Conservation (phyloP, 768 basidiomycete species). For the Suillus sp. region DNA sequence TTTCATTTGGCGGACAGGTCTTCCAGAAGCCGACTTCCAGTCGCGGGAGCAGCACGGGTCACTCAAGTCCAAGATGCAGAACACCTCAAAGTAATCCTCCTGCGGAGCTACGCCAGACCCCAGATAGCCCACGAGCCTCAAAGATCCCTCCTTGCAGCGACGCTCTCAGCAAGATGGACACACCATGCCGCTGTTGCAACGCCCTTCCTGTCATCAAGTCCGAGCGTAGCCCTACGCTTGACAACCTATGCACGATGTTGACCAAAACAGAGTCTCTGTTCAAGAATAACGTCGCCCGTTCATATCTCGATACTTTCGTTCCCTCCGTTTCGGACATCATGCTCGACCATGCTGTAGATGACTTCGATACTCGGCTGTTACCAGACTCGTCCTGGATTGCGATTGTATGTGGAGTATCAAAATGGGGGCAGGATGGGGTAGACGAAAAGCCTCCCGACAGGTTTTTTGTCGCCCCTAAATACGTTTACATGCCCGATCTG, state of each 20-base stretch:
- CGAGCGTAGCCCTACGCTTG: background rate
- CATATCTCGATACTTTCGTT: constrained; percentile 8
- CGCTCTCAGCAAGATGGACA: constrained; percentile 35
- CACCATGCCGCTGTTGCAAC: constrained; percentile 56
- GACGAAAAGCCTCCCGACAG: constrained; percentile 54
- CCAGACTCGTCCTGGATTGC: constrained; percentile 78
- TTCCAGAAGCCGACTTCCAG: constrained; percentile 51
- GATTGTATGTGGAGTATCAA: constrained; percentile 73
- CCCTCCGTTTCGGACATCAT: constrained; percentile 1
- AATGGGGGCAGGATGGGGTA: constrained; percentile 40
- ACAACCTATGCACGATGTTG: background rate
- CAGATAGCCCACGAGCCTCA: background rate
- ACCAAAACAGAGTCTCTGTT: background rate
- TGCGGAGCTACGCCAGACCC: background rate
- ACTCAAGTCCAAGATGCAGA: constrained; percentile 36
- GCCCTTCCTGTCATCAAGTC: constrained; percentile 54
- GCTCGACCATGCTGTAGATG: constrained; percentile 21
- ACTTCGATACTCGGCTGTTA: constrained; percentile 47
- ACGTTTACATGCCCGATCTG: constrained; percentile 84
- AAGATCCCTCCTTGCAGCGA: constrained; percentile 20
- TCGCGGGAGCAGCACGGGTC: constrained; percentile 36
- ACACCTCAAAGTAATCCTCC: constrained; percentile 8
- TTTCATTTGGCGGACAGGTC: constrained; percentile 81
- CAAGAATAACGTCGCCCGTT: background rate
- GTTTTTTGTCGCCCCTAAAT: constrained; percentile 75